Evolutionary conservation across 2,329 filamentous ascomycete species (phyloP), one percentile per base, ranked within the genome.

Genomic region (Sporothrix dimorphospora): DNA sequence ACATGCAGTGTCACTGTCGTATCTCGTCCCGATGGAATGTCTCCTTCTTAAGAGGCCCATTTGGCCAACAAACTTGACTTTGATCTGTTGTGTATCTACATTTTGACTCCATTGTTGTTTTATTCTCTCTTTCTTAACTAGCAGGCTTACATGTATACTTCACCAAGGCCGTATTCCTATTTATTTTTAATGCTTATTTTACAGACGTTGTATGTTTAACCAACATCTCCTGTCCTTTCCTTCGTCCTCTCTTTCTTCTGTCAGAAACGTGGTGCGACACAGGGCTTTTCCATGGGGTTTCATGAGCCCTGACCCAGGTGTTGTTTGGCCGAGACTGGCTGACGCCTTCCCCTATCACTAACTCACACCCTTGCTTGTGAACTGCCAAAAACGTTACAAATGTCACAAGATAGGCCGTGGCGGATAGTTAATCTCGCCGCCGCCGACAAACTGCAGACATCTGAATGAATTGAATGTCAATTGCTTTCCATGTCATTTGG

Each of bases 201-300:
- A 21, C 16, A 19, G 19, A 49, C 4, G 45, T n/a, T n/a, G n/a
- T 34, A 49, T 5, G 16, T 49, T 6, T 21, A 42, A 21, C 5
- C 12, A 16, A 16, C 30, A 45, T 45, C 19, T 14, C 19, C 14
- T 27, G 21, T 11, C 55, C 55, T 40, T 6, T 40, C 55, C 42
- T 57, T 57, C 1, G 7, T 21, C 16, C 21, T 27, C 8, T 14
- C 3, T 6, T 55, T 57, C 34, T 27, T 69, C 49, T 19, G 30
- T 42, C 66, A 68, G 65, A 53, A 68, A 68, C 19, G 45, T 53
- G 47, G 47, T 53, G 65, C 47, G 47, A 55, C 30, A 27, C 49
- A 55, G 49, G 8, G 49, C 21, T 14, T n/a, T 45, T 45, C 45
- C 14, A 4, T 12, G 42, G 49, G 11, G 66, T 57, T 69, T 69